These are phyloP conservation scores for Leccinum subatratum DNA, from an alignment of 1,284 basidiomycete species.

Conservation along the genomic window DNA sequence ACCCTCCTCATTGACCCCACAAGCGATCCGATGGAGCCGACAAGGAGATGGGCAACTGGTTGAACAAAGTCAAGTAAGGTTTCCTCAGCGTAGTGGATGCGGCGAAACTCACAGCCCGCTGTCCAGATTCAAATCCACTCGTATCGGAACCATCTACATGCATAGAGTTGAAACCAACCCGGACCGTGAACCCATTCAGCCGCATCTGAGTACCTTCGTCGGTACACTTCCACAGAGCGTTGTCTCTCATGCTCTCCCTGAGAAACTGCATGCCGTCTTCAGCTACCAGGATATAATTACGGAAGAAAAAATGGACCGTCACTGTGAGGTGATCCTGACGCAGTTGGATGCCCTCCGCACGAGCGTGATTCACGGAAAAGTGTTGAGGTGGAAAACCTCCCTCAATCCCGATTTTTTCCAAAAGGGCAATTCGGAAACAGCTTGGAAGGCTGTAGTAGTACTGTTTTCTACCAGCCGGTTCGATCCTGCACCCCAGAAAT, in stretches of 20 bases:
- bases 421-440: neutral
- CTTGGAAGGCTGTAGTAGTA: conserved; percentile 16
- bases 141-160: conserved; percentile 19
- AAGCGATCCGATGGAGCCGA: conserved; percentile 13
- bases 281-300: neutral
- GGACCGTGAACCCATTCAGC: neutral
- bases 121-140: conserved; percentile 15
- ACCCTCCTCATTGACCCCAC: conserved; percentile 1
- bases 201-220: conserved; percentile 15
- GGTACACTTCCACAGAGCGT: conserved; percentile 7
- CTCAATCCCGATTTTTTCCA: conserved; percentile 6
- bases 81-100: neutral
- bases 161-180: conserved; percentile 15
- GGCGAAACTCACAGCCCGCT: neutral
- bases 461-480: conserved; percentile 9
- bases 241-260: neutral
- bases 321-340: neutral
- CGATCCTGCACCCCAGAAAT: too few relatives aligned
- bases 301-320: neutral
- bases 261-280: conserved; percentile 14
- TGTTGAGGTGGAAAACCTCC: conserved; percentile 7
- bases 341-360: conserved; percentile 1
- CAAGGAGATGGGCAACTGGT: conserved; percentile 8
- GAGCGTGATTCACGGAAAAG: neutral
- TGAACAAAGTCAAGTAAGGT: conserved; percentile 12